Evolutionary conservation across 169 alveolate species (phyloP).

Genomic region (Eimeria sp.): DNA sequence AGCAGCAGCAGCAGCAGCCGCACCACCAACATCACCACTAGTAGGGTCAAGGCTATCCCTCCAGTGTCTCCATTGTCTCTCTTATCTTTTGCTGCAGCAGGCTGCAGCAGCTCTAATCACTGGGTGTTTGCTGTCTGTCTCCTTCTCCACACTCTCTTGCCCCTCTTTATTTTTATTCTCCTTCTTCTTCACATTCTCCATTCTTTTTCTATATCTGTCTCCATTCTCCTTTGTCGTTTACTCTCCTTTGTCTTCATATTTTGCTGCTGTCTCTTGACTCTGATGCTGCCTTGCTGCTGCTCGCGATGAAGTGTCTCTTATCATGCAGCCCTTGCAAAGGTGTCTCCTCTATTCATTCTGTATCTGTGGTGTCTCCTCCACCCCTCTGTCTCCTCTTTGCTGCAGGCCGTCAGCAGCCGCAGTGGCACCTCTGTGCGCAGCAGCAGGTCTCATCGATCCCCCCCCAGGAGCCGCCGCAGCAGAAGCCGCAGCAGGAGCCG

Average conservation of each 20-base stretch:
- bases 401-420: conserved; percentile 64
- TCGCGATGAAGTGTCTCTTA: not conserved
- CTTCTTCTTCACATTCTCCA: too few relatives aligned
- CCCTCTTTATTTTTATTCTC: too few relatives aligned
- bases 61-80: not conserved
- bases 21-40: conserved; percentile 29
- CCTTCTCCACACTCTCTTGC: too few relatives aligned
- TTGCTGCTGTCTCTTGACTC: not conserved
- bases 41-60: not conserved
- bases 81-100: not conserved
- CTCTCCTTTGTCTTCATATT: not conserved
- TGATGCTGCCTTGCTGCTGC: not conserved
- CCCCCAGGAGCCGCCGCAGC: conserved; percentile 48
- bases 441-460: conserved; percentile 48
- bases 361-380: not conserved
- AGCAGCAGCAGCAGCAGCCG: conserved; percentile 27
- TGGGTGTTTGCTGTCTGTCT: not conserved
- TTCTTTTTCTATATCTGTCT: not conserved
- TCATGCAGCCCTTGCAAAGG: not conserved
- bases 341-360: not conserved
- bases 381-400: not conserved
- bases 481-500: conserved; percentile 59
- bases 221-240: too few relatives aligned
- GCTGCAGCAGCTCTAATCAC: not conserved
- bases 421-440: conserved; percentile 46